Evolutionary conservation across 2,329 filamentous ascomycete species (phyloP), one percentile per base, ranked within the genome.

Genomic region (Cadophora gregata): DNA sequence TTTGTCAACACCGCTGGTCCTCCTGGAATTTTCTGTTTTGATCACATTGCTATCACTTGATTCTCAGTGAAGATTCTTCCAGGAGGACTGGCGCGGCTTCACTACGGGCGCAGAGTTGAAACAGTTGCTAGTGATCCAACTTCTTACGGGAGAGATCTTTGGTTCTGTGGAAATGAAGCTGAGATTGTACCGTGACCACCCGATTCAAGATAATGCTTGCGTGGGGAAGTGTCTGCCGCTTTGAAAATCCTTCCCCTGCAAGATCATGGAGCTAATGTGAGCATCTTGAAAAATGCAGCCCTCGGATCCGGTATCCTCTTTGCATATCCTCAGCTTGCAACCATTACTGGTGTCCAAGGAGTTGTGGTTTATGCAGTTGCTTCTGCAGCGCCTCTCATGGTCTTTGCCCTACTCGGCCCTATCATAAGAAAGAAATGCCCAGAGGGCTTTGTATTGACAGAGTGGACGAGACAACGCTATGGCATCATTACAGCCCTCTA

Each of bases 131-230:
- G 58, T 72, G 79, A 86, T 88, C 85, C 84, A 88, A 83, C 86
- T 84, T 78, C 45, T 27, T 19, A 42, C 69, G 61, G 60, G 59
- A 74, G 72, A 74, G 71, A 75, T 74, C 58, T 69, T 56, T 67
- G 68, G 33, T 69, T 53, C 60, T 71, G 70, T 65, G 36, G 50
- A 72, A 76, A 87, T 82, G 86, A 93, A 87, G 92, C 92, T 95
- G 92, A 96, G 92, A 95, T 90, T 89, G 90, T 88, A 96, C 92
- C 92, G 92, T 94, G 84, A 91, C 82, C 89, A 95, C 92, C 95
- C 92, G 92, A 96, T 92, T n/a, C 92, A 96, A 96, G 92, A 92
- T 95, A 96, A 95, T 93, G 90, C 92, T 96, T 96, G 92, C 92
- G 92, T 95, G 92, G 90, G 92, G 91, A 95, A 94, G 86, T 92